Conservation (phyloP, 78 protist genomes). For the Isochrysis galbana region DNA sequence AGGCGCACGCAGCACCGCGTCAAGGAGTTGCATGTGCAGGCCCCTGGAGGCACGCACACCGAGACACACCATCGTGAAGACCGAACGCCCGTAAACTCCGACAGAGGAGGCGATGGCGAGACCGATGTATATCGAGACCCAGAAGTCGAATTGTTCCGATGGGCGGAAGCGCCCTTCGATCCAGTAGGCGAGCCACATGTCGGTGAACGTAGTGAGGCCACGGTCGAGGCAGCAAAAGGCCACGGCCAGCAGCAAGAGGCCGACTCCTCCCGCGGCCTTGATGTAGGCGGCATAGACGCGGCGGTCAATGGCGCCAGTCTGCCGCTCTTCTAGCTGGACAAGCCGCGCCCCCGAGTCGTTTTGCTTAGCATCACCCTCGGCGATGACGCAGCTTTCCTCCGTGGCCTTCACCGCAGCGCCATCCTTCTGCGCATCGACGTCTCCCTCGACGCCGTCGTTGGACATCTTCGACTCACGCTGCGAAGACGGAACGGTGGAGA, state of each 20-base stretch:
- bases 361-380: background rate
- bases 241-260: background rate
- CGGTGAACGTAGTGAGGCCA: background rate
- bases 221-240: background rate
- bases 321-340: background rate
- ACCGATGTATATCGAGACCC: background rate
- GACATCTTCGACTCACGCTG: too few species aligned
- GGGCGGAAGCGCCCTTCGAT: background rate
- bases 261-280: background rate
- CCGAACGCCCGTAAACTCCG: background rate
- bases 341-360: background rate
- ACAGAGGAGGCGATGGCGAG: background rate
- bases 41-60: background rate
- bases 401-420: background rate
- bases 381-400: background rate
- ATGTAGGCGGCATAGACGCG: background rate
- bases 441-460: background rate
- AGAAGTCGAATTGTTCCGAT: background rate
- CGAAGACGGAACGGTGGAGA: too few species aligned
- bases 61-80: background rate
- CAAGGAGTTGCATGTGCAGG: slow-evolving; percentile 17
- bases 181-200: background rate
- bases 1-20: slow-evolving; percentile 16
- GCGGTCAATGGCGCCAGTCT: background rate
- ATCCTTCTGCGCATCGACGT: background rate